phyloP scores from a whole-genome alignment of 2,329 filamentous ascomycete species.

The Fusarium sp. region DNA sequence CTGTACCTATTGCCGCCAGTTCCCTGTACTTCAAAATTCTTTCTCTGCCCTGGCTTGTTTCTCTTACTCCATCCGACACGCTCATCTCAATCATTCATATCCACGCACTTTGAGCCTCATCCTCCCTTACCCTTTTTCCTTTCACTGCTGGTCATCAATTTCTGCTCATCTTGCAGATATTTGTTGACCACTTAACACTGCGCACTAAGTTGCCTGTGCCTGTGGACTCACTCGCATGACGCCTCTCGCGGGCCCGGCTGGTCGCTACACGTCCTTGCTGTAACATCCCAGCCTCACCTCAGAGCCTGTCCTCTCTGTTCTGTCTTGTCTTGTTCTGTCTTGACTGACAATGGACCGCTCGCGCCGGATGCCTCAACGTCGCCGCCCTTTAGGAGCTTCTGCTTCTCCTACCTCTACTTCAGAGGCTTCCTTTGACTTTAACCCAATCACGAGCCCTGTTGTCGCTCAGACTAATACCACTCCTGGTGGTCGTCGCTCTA shows the following conservation, averaged over 20 bases:
- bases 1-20: conserved; percentile 35
- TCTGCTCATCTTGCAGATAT: conserved; percentile 22
- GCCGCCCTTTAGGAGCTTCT: conserved; percentile 49
- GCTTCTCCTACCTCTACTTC: conserved; percentile 51
- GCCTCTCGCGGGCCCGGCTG: conserved; percentile 46
- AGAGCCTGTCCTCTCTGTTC: conserved; percentile 18
- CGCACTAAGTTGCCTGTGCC: conserved; percentile 26
- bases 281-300: conserved; percentile 45
- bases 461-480: conserved; percentile 49
- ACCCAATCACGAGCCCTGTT: conserved; percentile 48
- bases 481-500: conserved; percentile 49
- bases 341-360: conserved; percentile 54
- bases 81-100: conserved; percentile 43
- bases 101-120: conserved; percentile 39
- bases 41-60: conserved; percentile 45
- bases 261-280: conserved; percentile 46
- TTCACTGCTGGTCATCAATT: conserved; percentile 11
- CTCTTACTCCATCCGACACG: conserved; percentile 48
- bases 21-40: conserved; percentile 49
- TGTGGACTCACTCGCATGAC: conserved; percentile 43
- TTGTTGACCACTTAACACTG: conserved; percentile 24
- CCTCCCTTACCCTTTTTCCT: conserved; percentile 15
- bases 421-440: conserved; percentile 49
- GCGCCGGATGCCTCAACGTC: conserved; percentile 51
- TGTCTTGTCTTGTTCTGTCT: background rate